phyloP scores from a whole-genome alignment of 495 filamentous ascomycete species.

The Corynascus novoguineensis region DNA sequence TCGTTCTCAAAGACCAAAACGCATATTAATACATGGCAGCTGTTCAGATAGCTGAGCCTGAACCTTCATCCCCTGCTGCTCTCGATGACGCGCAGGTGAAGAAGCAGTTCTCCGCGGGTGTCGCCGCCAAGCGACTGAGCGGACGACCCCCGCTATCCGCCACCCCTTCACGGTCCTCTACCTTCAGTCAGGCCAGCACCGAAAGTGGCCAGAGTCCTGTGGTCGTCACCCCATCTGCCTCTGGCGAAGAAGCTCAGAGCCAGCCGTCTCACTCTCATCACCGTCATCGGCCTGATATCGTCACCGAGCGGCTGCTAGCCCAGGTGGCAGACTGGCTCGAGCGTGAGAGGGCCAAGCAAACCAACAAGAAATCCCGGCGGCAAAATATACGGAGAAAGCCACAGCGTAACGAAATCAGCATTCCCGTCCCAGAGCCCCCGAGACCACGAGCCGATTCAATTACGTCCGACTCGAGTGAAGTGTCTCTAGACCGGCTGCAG shows the following conservation, averaged over 20 bases:
- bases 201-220: slow-evolving; percentile 24
- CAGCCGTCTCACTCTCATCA: slow-evolving; percentile 27
- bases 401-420: slow-evolving; percentile 11
- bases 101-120: slow-evolving; percentile 40
- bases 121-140: slow-evolving; percentile 38
- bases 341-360: slow-evolving; percentile 63
- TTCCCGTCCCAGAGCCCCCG: slow-evolving; percentile 3
- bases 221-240: slow-evolving; percentile 23
- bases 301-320: slow-evolving; percentile 52
- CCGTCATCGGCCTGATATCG: slow-evolving; percentile 35
- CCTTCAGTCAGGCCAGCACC: slow-evolving; percentile 32
- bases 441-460: slow-evolving; percentile 38
- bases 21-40: slow-evolving; percentile 31
- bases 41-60: slow-evolving; percentile 47
- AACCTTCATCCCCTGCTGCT: slow-evolving; percentile 23
- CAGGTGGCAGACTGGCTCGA: slow-evolving; percentile 79
- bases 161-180: slow-evolving; percentile 36
- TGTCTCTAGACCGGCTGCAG: slow-evolving; percentile 64
- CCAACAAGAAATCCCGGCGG: slow-evolving; percentile 43
- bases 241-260: slow-evolving; percentile 28
- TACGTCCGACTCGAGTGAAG: slow-evolving; percentile 52
- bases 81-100: slow-evolving; percentile 39
- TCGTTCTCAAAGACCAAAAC: neutral
- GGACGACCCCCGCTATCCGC: slow-evolving; percentile 33
- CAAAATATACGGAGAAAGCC: slow-evolving; percentile 27